Evolutionary conservation across 148 eudicot species (phyloP).

Genomic region (Dysphania ambrosioides): DNA sequence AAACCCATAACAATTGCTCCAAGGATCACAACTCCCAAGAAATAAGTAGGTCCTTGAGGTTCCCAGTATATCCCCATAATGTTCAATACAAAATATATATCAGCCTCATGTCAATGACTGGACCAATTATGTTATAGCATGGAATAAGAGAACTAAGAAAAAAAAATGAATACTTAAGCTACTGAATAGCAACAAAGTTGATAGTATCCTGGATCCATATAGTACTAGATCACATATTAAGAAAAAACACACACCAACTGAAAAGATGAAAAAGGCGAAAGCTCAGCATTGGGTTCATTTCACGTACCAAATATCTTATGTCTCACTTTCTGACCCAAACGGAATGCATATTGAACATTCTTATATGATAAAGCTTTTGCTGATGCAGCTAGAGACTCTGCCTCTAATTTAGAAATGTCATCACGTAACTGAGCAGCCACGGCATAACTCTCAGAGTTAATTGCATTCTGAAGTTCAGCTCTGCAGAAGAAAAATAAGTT

Average conservation of each 20-base stretch:
- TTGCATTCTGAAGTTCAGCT: constrained; percentile 71
- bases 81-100: background rate
- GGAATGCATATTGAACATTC: constrained; percentile 65
- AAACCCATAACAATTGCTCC: background rate
- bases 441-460: constrained; percentile 71
- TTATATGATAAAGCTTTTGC: constrained; percentile 72
- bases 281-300: background rate
- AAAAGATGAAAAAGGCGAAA: background rate
- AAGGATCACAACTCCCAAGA: background rate
- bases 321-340: constrained; percentile 90
- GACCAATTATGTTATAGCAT: background rate
- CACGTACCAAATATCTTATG: constrained; percentile 78
- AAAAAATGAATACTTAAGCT: background rate
- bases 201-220: background rate
- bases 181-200: background rate
- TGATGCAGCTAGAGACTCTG: constrained; percentile 75
- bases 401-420: constrained; percentile 76
- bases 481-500: constrained; percentile 37
- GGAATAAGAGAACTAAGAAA: background rate
- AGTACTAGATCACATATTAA: background rate
- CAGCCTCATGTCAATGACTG: background rate
- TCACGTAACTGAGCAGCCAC: constrained; percentile 80
- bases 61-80: background rate
- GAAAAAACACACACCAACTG: background rate
- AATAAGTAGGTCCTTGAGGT: background rate